Percentiles rank a stretch among this genome's conserved stretches.
Conservation (phyloP, 352 stramenopile species). For the Globisporangium canariense region DNA sequence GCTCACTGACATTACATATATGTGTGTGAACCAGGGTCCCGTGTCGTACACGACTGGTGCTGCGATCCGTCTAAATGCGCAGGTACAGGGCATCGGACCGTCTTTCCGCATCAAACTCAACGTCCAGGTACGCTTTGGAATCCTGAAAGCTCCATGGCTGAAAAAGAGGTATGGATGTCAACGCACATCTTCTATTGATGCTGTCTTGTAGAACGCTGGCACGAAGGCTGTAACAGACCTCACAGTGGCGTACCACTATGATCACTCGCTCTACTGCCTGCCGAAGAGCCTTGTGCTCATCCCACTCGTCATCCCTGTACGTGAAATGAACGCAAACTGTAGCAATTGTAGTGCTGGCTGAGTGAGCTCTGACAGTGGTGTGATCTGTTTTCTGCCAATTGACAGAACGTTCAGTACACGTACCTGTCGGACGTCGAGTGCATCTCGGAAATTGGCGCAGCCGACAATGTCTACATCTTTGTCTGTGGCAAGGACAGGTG, state of each 20-base stretch:
- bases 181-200: not conserved
- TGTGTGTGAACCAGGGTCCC: constrained; percentile 32
- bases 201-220: constrained; percentile 47
- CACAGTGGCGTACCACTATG: constrained; percentile 73
- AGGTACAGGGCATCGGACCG: constrained; percentile 79
- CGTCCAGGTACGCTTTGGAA: constrained; percentile 40
- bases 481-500: constrained; percentile 83
- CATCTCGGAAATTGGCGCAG: constrained; percentile 60
- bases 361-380: constrained; percentile 5
- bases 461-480: constrained; percentile 79
- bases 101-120: constrained; percentile 83
- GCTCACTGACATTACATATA: not conserved
- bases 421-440: constrained; percentile 71
- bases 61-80: constrained; percentile 75
- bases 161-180: not conserved
- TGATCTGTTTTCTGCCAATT: not conserved
- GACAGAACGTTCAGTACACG: constrained; percentile 68
- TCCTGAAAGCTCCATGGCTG: not conserved
- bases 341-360: not conserved
- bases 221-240: constrained; percentile 64
- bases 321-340: not conserved
- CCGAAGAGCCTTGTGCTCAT: constrained; percentile 61
- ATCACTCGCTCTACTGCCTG: constrained; percentile 70
- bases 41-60: constrained; percentile 70
- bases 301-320: constrained; percentile 70